phyloP scores from a whole-genome alignment of 1,139 yeast genomes.

The Blastobotrys elegans region DNA sequence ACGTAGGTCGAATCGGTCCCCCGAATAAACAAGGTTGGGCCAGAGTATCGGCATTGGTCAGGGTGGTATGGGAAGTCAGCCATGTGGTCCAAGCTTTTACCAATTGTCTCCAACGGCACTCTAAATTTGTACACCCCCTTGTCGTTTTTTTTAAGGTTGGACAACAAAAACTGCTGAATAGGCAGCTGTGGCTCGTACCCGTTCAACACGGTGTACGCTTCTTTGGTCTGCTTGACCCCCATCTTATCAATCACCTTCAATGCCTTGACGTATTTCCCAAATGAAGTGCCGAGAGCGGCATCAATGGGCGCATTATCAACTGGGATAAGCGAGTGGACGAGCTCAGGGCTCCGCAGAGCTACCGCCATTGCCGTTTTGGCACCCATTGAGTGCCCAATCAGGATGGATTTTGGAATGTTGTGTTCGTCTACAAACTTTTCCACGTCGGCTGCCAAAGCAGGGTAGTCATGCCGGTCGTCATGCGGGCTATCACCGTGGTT shows the following conservation, averaged over 20 bases:
- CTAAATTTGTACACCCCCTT: slow-evolving; percentile 38
- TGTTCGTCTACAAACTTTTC: slow-evolving; percentile 57
- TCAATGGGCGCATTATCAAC: slow-evolving; percentile 91
- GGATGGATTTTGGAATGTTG: slow-evolving; percentile 48
- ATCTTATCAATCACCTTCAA: slow-evolving; percentile 46
- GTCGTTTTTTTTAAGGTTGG: slow-evolving; percentile 50
- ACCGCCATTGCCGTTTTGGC: slow-evolving; percentile 92
- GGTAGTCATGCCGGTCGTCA: slow-evolving; percentile 61
- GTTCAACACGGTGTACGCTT: slow-evolving; percentile 62
- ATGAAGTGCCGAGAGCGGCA: slow-evolving; percentile 52
- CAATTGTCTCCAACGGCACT: slow-evolving; percentile 67
- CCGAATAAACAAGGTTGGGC: slow-evolving; percentile 73
- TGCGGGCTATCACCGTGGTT: slow-evolving; percentile 95
- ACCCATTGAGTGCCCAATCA: slow-evolving; percentile 96
- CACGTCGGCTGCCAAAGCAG: slow-evolving; percentile 80
- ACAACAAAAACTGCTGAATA: slow-evolving; percentile 74
- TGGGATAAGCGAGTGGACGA: slow-evolving; percentile 60
- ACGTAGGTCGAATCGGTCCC: slow-evolving; percentile 75
- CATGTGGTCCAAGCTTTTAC: slow-evolving; percentile 54
- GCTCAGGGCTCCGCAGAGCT: slow-evolving; percentile 62
- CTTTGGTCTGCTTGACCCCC: slow-evolving; percentile 49
- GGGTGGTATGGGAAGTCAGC: slow-evolving; percentile 76
- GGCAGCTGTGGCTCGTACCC: slow-evolving; percentile 55
- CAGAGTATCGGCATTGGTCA: slow-evolving; percentile 51
- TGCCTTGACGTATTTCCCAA: slow-evolving; percentile 62